Evolutionary conservation across 345 rosid species (phyloP).

Genomic region (Firmiana major): DNA sequence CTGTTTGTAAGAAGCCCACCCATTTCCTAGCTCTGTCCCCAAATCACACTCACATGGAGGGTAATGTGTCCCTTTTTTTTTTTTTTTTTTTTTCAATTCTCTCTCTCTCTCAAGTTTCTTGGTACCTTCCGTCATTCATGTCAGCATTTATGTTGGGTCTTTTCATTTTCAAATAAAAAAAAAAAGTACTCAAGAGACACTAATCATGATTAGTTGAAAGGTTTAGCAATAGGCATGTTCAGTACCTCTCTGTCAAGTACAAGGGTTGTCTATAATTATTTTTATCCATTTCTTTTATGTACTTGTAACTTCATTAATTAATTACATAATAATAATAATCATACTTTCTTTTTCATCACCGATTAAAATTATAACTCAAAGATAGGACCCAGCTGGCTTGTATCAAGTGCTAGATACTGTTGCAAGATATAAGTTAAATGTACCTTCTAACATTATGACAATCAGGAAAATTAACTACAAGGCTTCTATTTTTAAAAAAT

Average conservation of each 20-base stretch:
- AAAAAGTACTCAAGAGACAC: constrained; percentile 10
- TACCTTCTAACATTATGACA: neutral
- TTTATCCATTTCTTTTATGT: neutral
- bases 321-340: neutral
- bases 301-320: neutral
- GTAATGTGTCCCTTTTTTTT: neutral
- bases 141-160: constrained; percentile 16
- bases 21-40: constrained; percentile 32
- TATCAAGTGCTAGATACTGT: neutral
- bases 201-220: constrained; percentile 29
- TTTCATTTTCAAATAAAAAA: neutral
- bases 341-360: neutral
- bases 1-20: constrained; percentile 26
- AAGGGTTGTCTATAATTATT: neutral
- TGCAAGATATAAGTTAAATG: neutral
- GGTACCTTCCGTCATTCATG: constrained; percentile 26
- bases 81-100: neutral
- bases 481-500: no score
- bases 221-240: neutral
- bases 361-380: neutral
- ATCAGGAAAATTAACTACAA: neutral
- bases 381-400: constrained; percentile 7
- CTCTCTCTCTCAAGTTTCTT: neutral
- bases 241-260: constrained; percentile 3
- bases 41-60: constrained; percentile 41